A percentile compares a stretch with the other conserved stretches of the same genome.
These are phyloP conservation scores for Ceratocystiopsis minuta DNA, from an alignment of 2,329 filamentous ascomycete genomes.

Conservation along the genomic window DNA sequence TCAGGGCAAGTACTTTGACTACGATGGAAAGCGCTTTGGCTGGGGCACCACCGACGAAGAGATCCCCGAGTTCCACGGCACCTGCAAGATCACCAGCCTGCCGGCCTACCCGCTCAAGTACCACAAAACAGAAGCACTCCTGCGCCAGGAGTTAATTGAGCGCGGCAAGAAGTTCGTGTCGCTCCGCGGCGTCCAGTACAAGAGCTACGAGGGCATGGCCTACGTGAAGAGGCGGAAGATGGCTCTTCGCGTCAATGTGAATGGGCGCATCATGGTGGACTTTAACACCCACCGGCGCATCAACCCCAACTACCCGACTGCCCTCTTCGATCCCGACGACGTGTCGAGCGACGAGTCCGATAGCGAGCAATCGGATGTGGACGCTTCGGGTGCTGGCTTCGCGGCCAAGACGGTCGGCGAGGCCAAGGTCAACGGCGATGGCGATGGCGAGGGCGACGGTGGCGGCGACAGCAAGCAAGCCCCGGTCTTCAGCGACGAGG, in stretches of 20 bases:
- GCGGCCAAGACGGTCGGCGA: slow-evolving; percentile 5
- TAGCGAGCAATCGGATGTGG: slow-evolving; percentile 22
- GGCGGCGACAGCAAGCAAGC: slow-evolving; percentile 13
- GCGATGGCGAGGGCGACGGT: neutral
- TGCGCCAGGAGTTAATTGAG: slow-evolving; percentile 52
- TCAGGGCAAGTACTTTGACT: slow-evolving; percentile 51
- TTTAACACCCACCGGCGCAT: slow-evolving; percentile 65
- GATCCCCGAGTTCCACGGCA: slow-evolving; percentile 59
- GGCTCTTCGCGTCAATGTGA: slow-evolving; percentile 65
- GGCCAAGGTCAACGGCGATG: neutral
- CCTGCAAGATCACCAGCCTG: slow-evolving; percentile 65
- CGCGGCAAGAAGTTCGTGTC: slow-evolving; percentile 71
- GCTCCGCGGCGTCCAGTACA: slow-evolving; percentile 70
- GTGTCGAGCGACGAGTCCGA: slow-evolving; percentile 23
- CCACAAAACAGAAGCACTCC: slow-evolving; percentile 49
- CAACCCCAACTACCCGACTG: slow-evolving; percentile 71
- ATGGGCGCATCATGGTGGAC: slow-evolving; percentile 78
- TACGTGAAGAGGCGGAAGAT: slow-evolving; percentile 67
- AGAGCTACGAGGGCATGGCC: slow-evolving; percentile 64
- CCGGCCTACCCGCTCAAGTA: slow-evolving; percentile 62
- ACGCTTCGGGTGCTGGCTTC: slow-evolving; percentile 14
- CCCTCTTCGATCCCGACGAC: slow-evolving; percentile 56
- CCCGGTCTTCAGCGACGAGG: slow-evolving; percentile 51
- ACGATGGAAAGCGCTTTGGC: slow-evolving; percentile 73
- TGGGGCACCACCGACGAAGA: slow-evolving; percentile 53